Evolutionary conservation across 2,329 filamentous ascomycete genomes (phyloP), one percentile per base, ranked within the genome.

Genomic region (Zelopaecilomyces penicillatus): DNA sequence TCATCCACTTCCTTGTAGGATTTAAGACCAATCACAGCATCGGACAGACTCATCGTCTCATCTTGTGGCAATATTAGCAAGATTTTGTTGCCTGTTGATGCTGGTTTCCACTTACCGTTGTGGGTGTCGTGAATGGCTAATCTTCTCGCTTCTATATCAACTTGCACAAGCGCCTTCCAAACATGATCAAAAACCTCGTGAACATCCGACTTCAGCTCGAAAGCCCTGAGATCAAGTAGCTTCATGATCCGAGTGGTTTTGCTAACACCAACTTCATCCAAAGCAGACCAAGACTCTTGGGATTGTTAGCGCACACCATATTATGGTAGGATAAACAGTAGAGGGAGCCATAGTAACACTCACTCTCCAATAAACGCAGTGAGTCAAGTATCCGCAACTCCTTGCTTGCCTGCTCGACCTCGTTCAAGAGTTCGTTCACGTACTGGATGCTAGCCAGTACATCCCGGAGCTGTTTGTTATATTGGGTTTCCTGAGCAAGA

Each of bases 121-220:
- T 71, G 65, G 12, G 64, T 65, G 9, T 74, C 67, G 28, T 67
- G 68, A 31, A 94, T 73, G 1, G 68, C 73, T 6, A 93, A 65
- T 38, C 65, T 71, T 6, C 70, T 67, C 6, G 68, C 64, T 26
- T 76, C 68, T 1, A 69, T 62, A 55, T 91, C 78, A 12, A 89
- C 64, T 1, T 71, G 64, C 9, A 95, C 68, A 37, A 91, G 68
- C 0, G 73, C 68, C 46, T 76, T 76, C 87, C 89, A 96, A n/a
- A 82, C 74, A 44, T 73, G 70, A 37, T 78, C 75, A 34, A 93
- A 74, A 6, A 78, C 76, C 35, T 83, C 76, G 46, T 81, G 75
- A 26, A 93, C 75, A 19, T 76, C 72, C 2, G 75, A 73, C 50
- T 82, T 82, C 45, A 95, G 67, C 54, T 82, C 78, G 28, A 79